Evolutionary conservation across 2,329 filamentous ascomycete species (phyloP), one percentile per base, ranked within the genome.

Genomic region (Pseudogymnoascus sp.): DNA sequence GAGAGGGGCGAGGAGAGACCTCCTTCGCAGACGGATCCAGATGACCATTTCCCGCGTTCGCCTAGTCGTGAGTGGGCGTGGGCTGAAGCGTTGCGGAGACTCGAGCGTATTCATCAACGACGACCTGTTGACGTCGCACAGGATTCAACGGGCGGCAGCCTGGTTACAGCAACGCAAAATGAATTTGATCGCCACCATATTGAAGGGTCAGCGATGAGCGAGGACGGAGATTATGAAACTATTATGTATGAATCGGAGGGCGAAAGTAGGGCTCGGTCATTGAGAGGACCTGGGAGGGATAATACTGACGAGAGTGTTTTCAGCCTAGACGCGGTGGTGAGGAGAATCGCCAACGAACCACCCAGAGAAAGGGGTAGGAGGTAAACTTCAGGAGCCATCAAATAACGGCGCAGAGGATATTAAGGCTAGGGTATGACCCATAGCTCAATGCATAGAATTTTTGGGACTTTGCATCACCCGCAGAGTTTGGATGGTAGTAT

Each of bases 281-380:
- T 6, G 28, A 32, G 28, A 32, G 25, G 28, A 2, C 28, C 28
- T 32, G 47, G 28, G 28, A 20, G 47, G 11, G 16, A 54, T 54
- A 54, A 54, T 4, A 54, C 47, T 9, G 28, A 32, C 16, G 47
- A 34, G 28, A 54, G 47, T 54, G 28, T 32, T 11, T 54, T 54
- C 16, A 54, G 47, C 9, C 6, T 54, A n/a, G 47, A 54, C 32
- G 47, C 47, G 47, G 47, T 54, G 9, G 28, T 54, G 47, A 54
- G 47, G 16, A 54, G 47, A 54, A 54, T 54, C 11, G 47, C 47
- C 28, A 54, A 54, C 47, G 47, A 54, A 30, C 47, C 47, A 28
- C 47, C 47, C 16, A 32, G 28, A 12, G 16, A 20, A 28, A 54
- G 47, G 28, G n/a, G 16, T 14, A 54, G 47, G 28, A 32, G 47